Evolutionary conservation across 768 basidiomycete species (phyloP).

Genomic region (Amanita muscaria): DNA sequence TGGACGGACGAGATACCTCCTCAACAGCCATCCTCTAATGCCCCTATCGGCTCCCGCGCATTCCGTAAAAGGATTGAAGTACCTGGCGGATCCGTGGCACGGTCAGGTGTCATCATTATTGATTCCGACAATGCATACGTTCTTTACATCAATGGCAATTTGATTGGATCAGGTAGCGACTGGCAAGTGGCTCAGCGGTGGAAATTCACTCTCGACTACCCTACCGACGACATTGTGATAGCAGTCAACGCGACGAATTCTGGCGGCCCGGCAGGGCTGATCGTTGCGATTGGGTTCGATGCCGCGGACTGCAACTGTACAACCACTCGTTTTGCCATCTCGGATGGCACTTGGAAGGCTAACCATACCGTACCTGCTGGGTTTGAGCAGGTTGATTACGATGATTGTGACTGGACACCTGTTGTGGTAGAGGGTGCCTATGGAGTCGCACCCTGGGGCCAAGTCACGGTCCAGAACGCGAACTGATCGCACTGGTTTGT

Average conservation of each 20-base stretch:
- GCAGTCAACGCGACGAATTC: not conserved
- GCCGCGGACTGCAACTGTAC: not conserved
- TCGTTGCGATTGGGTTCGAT: not conserved
- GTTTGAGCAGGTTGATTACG: not conserved
- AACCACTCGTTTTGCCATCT: not conserved
- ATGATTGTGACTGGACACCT: not conserved
- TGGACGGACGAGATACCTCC: constrained; percentile 22
- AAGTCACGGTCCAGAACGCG: too few species aligned
- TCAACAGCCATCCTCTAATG: not conserved
- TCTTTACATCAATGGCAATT: constrained; percentile 6
- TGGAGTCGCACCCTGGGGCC: constrained; percentile 2
- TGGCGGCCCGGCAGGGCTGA: not conserved
- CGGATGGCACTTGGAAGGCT: constrained; percentile 1
- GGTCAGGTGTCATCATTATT: constrained; percentile 2
- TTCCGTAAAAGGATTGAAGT: constrained; percentile 2
- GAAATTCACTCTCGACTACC: not conserved
- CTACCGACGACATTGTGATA: not conserved
- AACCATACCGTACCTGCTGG: not conserved
- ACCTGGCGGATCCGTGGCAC: not conserved
- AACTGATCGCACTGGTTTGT: too few species aligned
- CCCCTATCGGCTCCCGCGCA: constrained; percentile 7
- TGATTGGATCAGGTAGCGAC: not conserved
- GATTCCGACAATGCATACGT: constrained; percentile 2
- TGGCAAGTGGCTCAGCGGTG: not conserved
- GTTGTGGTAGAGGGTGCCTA: not conserved